phyloP scores from a whole-genome alignment of 495 filamentous ascomycete species.

The Schizothecium vesticola region DNA sequence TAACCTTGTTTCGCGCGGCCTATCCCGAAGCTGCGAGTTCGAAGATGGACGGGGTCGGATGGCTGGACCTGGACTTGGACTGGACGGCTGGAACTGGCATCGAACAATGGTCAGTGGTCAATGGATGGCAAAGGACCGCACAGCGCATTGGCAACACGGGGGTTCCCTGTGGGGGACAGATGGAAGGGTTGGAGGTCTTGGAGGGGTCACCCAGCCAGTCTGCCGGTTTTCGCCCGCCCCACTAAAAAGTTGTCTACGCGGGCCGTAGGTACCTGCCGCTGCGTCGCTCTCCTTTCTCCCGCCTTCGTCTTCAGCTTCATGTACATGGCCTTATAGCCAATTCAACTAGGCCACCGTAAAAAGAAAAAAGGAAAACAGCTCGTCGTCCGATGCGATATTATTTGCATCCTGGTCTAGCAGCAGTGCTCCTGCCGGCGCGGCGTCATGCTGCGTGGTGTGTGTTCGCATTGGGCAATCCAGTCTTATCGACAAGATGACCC shows the following conservation, averaged over 20 bases:
- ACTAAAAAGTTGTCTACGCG: background rate
- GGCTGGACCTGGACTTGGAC: background rate
- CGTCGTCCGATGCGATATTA: background rate
- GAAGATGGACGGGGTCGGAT: background rate
- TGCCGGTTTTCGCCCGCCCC: conserved; percentile 9
- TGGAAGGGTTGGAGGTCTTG: background rate
- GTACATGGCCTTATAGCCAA: background rate
- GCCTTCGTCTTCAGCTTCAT: background rate
- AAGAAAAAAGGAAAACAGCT: background rate
- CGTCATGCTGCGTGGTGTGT: background rate
- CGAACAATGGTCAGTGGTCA: background rate
- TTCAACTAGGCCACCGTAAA: background rate
- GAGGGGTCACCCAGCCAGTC: background rate
- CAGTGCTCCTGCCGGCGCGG: background rate
- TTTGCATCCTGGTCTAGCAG: background rate
- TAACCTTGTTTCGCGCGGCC: background rate
- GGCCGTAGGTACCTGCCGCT: background rate
- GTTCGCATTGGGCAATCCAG: background rate
- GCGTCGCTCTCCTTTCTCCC: background rate
- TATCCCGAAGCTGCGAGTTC: background rate
- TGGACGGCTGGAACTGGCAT: background rate
- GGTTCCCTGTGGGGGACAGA: conserved; percentile 8
- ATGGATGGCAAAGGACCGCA: background rate
- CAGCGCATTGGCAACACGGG: conserved; percentile 1
- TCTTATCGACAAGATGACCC: background rate